Evolutionary conservation across 1,284 basidiomycete genomes (phyloP).

Genomic region (Sporisorium graminicola): DNA sequence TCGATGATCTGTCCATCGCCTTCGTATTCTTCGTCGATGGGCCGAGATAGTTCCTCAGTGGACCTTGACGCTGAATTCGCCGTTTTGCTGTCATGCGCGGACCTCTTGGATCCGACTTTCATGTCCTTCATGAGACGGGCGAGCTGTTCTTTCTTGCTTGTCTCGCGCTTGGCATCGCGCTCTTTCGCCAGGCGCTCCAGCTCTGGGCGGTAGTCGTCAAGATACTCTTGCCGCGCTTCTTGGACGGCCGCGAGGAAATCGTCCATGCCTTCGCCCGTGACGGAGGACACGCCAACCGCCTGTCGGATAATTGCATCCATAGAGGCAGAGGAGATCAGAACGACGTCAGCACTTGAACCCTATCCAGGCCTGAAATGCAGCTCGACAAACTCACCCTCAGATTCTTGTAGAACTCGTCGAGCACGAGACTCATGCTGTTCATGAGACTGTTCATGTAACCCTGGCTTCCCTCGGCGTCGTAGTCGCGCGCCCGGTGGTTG

Average conservation of each 20-base stretch:
- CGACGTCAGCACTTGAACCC: conserved; percentile 6
- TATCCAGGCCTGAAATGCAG: not conserved
- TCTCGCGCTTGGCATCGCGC: conserved; percentile 76
- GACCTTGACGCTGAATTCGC: conserved; percentile 21
- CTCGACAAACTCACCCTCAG: conserved; percentile 74
- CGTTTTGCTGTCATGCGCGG: not conserved
- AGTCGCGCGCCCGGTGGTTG: conserved; percentile 26
- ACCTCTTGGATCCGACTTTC: conserved; percentile 67
- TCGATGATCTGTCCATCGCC: conserved; percentile 69
- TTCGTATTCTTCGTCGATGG: conserved; percentile 59
- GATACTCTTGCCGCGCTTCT: conserved; percentile 85
- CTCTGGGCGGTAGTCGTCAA: conserved; percentile 91
- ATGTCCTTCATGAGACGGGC: conserved; percentile 88
- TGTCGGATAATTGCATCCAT: conserved; percentile 70
- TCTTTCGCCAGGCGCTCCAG: conserved; percentile 78
- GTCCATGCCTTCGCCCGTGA: conserved; percentile 91
- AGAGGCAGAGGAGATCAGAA: not conserved
- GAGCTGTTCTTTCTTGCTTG: conserved; percentile 78
- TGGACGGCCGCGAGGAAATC: conserved; percentile 93
- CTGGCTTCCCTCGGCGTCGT: conserved; percentile 72
- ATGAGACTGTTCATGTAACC: conserved; percentile 99
- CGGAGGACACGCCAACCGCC: conserved; percentile 92
- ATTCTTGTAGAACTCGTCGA: conserved; percentile 99
- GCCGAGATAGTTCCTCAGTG: conserved; percentile 39
- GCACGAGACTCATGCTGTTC: conserved; percentile 97